Percentiles rank a stretch among this genome's conserved stretches.
Conservation (phyloP, 257 asterid species). For the Avicennia marina region DNA sequence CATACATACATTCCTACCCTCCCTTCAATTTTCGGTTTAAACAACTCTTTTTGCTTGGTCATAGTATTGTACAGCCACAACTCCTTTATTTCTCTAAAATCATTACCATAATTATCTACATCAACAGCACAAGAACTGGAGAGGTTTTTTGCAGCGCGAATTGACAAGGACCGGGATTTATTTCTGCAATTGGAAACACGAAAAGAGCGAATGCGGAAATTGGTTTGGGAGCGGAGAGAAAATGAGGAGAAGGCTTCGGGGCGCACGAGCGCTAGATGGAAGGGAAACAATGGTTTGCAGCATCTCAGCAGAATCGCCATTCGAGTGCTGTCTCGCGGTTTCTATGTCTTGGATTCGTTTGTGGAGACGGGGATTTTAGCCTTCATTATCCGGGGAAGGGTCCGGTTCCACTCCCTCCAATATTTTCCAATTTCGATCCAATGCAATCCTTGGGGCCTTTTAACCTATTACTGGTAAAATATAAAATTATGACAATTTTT, state of each 20-base stretch:
- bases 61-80: slow-evolving; percentile 84
- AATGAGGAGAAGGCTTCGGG: slow-evolving; percentile 8
- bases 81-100: slow-evolving; percentile 29
- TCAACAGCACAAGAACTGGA: background rate
- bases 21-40: slow-evolving; percentile 65
- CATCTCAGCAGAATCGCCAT: slow-evolving; percentile 45
- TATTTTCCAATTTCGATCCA: too few species aligned
- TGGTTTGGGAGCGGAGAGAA: slow-evolving; percentile 15
- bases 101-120: background rate
- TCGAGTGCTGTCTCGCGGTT: too few species aligned
- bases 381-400: too few species aligned
- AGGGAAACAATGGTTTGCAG: slow-evolving; percentile 41
- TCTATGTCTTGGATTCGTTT: too few species aligned
- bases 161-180: background rate
- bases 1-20: slow-evolving; percentile 95
- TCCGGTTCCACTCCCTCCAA: too few species aligned
- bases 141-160: background rate
- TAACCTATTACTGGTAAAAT: too few species aligned
- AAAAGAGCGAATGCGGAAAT: slow-evolving; percentile 28
- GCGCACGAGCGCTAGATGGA: slow-evolving; percentile 13
- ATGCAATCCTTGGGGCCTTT: too few species aligned
- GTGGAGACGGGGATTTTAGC: too few species aligned
- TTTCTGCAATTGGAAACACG: slow-evolving; percentile 22
- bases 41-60: slow-evolving; percentile 72
- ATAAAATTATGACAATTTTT: too few species aligned